Evolutionary conservation across 1,284 basidiomycete genomes (phyloP).

Genomic region (Tilletiopsis washingtonensis): DNA sequence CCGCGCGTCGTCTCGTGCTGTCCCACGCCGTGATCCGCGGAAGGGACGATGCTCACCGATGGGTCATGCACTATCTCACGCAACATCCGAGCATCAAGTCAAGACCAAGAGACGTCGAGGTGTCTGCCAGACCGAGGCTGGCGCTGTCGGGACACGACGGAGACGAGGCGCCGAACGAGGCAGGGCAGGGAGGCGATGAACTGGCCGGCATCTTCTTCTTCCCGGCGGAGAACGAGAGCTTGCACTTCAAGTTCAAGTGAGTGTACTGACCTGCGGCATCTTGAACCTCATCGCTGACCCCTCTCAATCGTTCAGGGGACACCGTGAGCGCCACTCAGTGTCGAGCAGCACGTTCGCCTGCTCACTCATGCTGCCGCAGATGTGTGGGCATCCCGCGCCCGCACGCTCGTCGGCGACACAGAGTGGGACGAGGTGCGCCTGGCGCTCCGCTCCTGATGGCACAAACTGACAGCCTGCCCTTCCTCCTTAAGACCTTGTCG

Average conservation of each 20-base stretch:
- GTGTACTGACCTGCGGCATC: too few species aligned
- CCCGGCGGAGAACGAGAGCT: background rate
- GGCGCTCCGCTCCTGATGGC: too few species aligned
- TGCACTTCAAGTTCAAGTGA: background rate
- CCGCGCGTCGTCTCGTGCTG: constrained; percentile 1
- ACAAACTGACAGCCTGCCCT: background rate
- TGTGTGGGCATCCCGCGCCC: constrained; percentile 6
- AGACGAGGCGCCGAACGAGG: background rate
- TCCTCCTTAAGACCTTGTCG: background rate
- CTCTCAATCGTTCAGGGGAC: background rate
- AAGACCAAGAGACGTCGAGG: constrained; percentile 10
- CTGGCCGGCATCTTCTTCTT: background rate
- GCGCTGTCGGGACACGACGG: background rate
- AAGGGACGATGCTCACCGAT: constrained; percentile 4
- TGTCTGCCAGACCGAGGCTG: background rate
- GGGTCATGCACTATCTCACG: constrained; percentile 11
- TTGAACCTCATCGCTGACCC: too few species aligned
- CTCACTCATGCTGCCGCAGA: constrained; percentile 4
- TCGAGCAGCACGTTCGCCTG: background rate
- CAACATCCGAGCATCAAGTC: background rate
- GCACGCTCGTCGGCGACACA: constrained; percentile 4
- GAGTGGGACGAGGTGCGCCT: constrained; percentile 6
- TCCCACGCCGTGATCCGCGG: constrained; percentile 1
- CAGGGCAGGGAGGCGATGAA: background rate
- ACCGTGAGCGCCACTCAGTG: background rate